Percentiles rank a stretch among this genome's conserved stretches.
These are phyloP conservation scores for Lactarius quietus DNA, from an alignment of 768 basidiomycete genomes.

Conservation along the genomic window DNA sequence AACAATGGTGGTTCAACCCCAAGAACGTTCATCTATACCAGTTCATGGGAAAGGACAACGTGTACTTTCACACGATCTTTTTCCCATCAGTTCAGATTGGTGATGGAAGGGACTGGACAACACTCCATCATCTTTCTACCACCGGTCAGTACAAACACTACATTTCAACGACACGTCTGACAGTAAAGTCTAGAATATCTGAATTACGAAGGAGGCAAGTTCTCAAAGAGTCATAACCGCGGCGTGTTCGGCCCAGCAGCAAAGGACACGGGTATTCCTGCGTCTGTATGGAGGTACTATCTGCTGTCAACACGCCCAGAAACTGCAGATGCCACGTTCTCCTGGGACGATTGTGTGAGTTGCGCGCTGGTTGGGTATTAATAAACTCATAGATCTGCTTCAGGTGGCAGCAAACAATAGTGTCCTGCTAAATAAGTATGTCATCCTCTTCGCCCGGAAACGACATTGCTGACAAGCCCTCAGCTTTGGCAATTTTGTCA, in stretches of 20 bases:
- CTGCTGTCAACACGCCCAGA: constrained; percentile 90
- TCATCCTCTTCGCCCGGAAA: not conserved
- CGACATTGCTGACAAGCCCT: not conserved
- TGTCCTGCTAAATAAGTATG: constrained; percentile 86
- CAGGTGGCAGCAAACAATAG: constrained; percentile 92
- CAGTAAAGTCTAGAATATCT: constrained; percentile 66
- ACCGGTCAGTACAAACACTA: constrained; percentile 61
- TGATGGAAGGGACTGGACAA: constrained; percentile 92
- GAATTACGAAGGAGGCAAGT: constrained; percentile 98
- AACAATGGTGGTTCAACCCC: constrained; percentile 94
- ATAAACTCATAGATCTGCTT: not conserved
- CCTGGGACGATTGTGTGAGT: constrained; percentile 90
- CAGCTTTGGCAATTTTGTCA: constrained; percentile 97
- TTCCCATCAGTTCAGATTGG: constrained; percentile 89
- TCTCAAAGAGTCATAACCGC: constrained; percentile 95
- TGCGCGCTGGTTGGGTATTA: not conserved
- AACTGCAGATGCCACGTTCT: constrained; percentile 92
- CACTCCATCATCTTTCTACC: constrained; percentile 87
- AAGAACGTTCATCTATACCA: constrained; percentile 89
- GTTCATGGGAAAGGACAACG: constrained; percentile 99
- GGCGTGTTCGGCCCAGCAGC: constrained; percentile 97
- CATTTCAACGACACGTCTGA: not conserved
- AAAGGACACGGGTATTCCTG: constrained; percentile 86
- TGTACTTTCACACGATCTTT: constrained; percentile 97
- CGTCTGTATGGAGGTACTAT: constrained; percentile 97